These are phyloP conservation scores for Clonostachys chloroleuca DNA, from an alignment of 2,329 filamentous ascomycete genomes.

Conservation along the genomic window DNA sequence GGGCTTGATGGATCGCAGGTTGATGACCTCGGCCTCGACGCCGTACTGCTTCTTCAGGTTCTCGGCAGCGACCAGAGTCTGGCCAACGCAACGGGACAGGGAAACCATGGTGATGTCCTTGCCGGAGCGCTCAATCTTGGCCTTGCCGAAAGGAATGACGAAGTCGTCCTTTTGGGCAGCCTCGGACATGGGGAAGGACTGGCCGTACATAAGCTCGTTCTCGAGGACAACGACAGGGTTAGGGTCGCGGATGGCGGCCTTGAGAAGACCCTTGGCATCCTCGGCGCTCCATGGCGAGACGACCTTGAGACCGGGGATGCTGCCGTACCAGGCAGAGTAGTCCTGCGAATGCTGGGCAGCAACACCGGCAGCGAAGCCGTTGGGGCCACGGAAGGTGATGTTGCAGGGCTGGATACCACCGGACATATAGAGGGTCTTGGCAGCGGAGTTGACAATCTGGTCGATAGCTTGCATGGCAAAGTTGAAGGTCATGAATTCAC, in stretches of 20 bases:
- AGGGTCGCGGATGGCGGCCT: slow-evolving; percentile 96
- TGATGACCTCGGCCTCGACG: slow-evolving; percentile 93
- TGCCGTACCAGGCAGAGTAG: slow-evolving; percentile 98
- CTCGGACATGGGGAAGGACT: slow-evolving; percentile 95
- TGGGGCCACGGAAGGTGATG: slow-evolving; percentile 98
- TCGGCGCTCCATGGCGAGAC: slow-evolving; percentile 94
- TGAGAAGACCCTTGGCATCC: slow-evolving; percentile 96
- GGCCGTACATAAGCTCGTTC: slow-evolving; percentile 90
- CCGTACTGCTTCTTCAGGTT: slow-evolving; percentile 95
- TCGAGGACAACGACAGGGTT: slow-evolving; percentile 93
- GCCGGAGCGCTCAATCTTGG: slow-evolving; percentile 95
- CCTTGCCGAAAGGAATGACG: slow-evolving; percentile 95
- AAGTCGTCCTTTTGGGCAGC: slow-evolving; percentile 95
- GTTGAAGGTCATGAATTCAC: slow-evolving; percentile 99
- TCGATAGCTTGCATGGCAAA: slow-evolving; percentile 99
- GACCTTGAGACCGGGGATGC: slow-evolving; percentile 95
- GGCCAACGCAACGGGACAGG: slow-evolving; percentile 91
- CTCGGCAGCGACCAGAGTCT: slow-evolving; percentile 83
- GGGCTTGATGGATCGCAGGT: slow-evolving; percentile 95
- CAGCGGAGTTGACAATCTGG: slow-evolving; percentile 97
- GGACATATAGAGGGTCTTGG: slow-evolving; percentile 99
- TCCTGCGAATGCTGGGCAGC: slow-evolving; percentile 98
- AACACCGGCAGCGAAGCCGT: slow-evolving; percentile 95
- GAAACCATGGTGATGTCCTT: slow-evolving; percentile 96
- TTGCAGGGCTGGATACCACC: slow-evolving; percentile 99